These are phyloP conservation scores for Neurospora pannonica DNA, from an alignment of 495 filamentous ascomycete genomes.

Conservation along the genomic window DNA sequence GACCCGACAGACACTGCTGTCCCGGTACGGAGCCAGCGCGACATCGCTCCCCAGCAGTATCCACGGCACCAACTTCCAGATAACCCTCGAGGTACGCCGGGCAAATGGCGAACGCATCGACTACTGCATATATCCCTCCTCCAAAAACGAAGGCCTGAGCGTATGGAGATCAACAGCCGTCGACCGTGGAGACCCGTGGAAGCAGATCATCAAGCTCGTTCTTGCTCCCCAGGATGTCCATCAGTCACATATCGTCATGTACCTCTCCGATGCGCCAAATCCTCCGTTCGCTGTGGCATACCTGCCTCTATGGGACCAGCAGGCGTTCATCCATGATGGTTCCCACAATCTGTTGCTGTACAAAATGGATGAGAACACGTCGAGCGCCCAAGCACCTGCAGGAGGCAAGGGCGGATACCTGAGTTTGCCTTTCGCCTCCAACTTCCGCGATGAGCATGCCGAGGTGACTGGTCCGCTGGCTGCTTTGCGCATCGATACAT, in stretches of 20 bases:
- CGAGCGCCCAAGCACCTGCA: slow-evolving; percentile 37
- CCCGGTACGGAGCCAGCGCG: slow-evolving; percentile 68
- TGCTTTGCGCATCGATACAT: slow-evolving; percentile 68
- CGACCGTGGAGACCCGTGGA: slow-evolving; percentile 70
- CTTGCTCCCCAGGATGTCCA: slow-evolving; percentile 74
- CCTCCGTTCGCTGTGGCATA: slow-evolving; percentile 84
- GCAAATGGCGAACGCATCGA: slow-evolving; percentile 71
- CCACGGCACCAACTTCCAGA: slow-evolving; percentile 65
- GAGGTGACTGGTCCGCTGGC: slow-evolving; percentile 71
- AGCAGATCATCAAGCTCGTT: slow-evolving; percentile 74
- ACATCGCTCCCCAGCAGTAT: slow-evolving; percentile 53
- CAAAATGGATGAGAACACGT: slow-evolving; percentile 79
- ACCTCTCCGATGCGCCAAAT: slow-evolving; percentile 70
- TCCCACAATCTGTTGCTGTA: slow-evolving; percentile 75
- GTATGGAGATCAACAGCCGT: slow-evolving; percentile 82
- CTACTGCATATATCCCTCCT: slow-evolving; percentile 76
- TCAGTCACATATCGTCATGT: slow-evolving; percentile 80
- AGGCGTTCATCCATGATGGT: slow-evolving; percentile 85
- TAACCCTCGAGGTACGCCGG: slow-evolving; percentile 81
- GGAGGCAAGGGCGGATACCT: slow-evolving; percentile 73
- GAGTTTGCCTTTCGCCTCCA: slow-evolving; percentile 65
- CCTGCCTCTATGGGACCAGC: slow-evolving; percentile 88
- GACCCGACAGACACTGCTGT: slow-evolving; percentile 66
- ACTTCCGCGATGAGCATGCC: slow-evolving; percentile 55
- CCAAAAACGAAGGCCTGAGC: slow-evolving; percentile 62